These are phyloP conservation scores for Paragyromitra xinjiangensis DNA, from an alignment of 495 filamentous ascomycete species.

Conservation along the genomic window DNA sequence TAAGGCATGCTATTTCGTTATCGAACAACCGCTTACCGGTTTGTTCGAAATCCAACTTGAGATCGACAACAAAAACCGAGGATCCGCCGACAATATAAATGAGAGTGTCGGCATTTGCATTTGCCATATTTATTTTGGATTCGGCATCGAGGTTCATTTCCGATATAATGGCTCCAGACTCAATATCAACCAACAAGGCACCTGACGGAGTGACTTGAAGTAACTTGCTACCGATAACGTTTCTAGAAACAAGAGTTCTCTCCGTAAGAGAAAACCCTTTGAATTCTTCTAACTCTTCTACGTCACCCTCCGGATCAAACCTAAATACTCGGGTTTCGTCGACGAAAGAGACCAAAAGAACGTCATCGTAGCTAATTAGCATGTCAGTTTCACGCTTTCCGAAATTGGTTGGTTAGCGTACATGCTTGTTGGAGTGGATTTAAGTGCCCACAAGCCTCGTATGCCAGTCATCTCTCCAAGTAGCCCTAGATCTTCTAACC, in stretches of 20 bases:
- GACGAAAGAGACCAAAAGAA: slow-evolving; percentile 80
- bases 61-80: slow-evolving; percentile 71
- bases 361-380: slow-evolving; percentile 65
- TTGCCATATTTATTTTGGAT: slow-evolving; percentile 77
- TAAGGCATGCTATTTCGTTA: slow-evolving; percentile 81
- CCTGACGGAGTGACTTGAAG: slow-evolving; percentile 79
- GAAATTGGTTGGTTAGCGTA: slow-evolving; percentile 42
- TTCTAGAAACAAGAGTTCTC: slow-evolving; percentile 75
- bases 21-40: slow-evolving; percentile 68
- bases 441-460: slow-evolving; percentile 71
- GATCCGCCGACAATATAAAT: slow-evolving; percentile 79
- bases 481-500: slow-evolving; percentile 85
- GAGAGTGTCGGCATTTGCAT: slow-evolving; percentile 72
- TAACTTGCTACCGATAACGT: slow-evolving; percentile 69
- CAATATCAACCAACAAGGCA: slow-evolving; percentile 71
- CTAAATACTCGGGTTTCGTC: slow-evolving; percentile 83
- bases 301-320: slow-evolving; percentile 77
- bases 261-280: slow-evolving; percentile 73
- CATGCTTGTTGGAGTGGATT: slow-evolving; percentile 42
- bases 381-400: slow-evolving; percentile 62
- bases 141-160: slow-evolving; percentile 71
- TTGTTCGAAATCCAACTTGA: slow-evolving; percentile 67
- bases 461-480: slow-evolving; percentile 82
- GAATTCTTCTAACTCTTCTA: slow-evolving; percentile 83
- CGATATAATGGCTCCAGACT: slow-evolving; percentile 72